phyloP scores from a whole-genome alignment of 2,329 filamentous ascomycete genomes.

The Aurifilum marmelostoma region DNA sequence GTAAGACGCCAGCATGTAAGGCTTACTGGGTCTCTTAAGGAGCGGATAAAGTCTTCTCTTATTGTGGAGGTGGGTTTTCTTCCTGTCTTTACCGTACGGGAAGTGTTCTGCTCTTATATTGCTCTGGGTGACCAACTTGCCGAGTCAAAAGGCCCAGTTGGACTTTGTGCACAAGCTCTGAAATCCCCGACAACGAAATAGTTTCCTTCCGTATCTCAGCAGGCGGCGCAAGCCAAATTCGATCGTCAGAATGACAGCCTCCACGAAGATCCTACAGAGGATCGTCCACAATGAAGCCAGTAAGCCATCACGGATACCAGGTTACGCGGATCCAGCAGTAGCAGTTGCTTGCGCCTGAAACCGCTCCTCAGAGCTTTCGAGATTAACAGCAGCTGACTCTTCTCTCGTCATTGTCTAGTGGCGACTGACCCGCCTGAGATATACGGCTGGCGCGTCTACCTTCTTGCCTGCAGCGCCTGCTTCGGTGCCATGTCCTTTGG shows the following conservation, averaged over 20 bases:
- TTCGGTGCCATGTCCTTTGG: slow-evolving; percentile 63
- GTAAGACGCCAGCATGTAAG: not conserved
- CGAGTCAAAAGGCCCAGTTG: not conserved
- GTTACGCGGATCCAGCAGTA: not conserved
- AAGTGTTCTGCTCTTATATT: not conserved
- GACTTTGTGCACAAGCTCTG: not conserved
- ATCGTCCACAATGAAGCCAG: slow-evolving; percentile 21
- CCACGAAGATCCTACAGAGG: slow-evolving; percentile 17
- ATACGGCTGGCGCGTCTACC: slow-evolving; percentile 15
- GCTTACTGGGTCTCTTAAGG: not conserved
- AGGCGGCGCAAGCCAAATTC: not conserved
- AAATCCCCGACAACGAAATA: not conserved
- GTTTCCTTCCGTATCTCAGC: not conserved
- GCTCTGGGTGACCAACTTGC: not conserved
- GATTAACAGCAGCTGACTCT: not conserved
- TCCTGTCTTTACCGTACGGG: not conserved
- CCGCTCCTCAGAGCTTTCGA: not conserved
- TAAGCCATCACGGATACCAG: not conserved
- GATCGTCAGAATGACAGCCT: slow-evolving; percentile 11
- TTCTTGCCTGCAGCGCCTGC: slow-evolving; percentile 39
- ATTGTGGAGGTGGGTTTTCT: not conserved
- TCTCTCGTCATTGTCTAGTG: not conserved
- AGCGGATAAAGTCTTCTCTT: not conserved
- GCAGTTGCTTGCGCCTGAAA: not conserved
- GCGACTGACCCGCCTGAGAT: slow-evolving; percentile 7